A percentile compares a stretch with the other conserved stretches of the same genome.
These are phyloP conservation scores for Hemisphaericaspora lyxosophila DNA, from an alignment of 1,139 yeast species.

Conservation along the genomic window DNA sequence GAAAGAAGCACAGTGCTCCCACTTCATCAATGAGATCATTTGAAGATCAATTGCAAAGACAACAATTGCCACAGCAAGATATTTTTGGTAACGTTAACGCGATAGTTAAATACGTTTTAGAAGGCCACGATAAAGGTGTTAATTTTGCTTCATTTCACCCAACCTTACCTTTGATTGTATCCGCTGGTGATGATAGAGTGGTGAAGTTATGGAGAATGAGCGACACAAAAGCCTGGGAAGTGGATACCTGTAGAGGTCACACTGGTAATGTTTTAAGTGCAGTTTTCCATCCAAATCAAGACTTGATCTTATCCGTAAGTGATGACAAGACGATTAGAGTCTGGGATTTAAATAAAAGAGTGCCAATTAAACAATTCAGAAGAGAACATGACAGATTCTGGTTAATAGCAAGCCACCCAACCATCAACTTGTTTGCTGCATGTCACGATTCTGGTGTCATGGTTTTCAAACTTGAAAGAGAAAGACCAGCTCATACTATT, in stretches of 20 bases:
- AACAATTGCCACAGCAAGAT: slow-evolving; percentile 79
- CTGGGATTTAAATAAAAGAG: slow-evolving; percentile 94
- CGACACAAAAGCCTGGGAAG: slow-evolving; percentile 98
- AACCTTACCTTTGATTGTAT: slow-evolving; percentile 88
- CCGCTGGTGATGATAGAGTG: slow-evolving; percentile 95
- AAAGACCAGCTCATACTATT: slow-evolving; percentile 85
- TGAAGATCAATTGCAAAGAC: slow-evolving; percentile 79
- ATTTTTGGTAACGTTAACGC: slow-evolving; percentile 94
- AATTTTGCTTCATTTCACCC: slow-evolving; percentile 99
- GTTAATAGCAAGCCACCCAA: slow-evolving; percentile 87
- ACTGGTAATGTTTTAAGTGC: slow-evolving; percentile 89
- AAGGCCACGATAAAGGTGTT: slow-evolving; percentile 98
- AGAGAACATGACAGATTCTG: slow-evolving; percentile 95
- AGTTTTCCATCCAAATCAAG: slow-evolving; percentile 91
- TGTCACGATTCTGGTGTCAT: slow-evolving; percentile 97
- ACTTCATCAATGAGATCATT: slow-evolving; percentile 51
- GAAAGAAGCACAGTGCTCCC: slow-evolving; percentile 95
- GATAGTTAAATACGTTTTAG: slow-evolving; percentile 90
- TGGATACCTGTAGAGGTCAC: slow-evolving; percentile 97
- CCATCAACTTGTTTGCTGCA: slow-evolving; percentile 88
- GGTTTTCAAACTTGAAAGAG: slow-evolving; percentile 97
- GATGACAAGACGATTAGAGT: slow-evolving; percentile 97
- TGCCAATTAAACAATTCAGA: slow-evolving; percentile 91
- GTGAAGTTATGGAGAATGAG: slow-evolving; percentile 98
- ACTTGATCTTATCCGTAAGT: slow-evolving; percentile 86